These are phyloP conservation scores for Coemansia sp. DNA, from an alignment of 371 early-diverging fungal species.

Conservation along the genomic window DNA sequence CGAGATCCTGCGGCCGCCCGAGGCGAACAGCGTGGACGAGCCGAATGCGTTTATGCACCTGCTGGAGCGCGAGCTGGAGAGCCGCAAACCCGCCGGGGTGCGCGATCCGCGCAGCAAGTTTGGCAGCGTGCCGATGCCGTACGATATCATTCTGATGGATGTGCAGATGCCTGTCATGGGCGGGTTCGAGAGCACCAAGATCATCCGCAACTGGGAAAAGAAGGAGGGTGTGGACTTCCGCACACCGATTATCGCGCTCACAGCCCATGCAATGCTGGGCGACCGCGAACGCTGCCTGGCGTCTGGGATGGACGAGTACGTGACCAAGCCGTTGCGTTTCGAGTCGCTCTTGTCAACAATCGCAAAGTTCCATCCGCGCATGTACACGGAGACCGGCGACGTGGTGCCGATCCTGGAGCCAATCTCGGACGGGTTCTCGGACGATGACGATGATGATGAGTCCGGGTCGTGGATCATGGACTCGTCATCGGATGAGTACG, in stretches of 20 bases:
- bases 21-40: conserved; percentile 5
- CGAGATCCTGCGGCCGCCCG: conserved; percentile 21
- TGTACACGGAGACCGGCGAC: conserved; percentile 41
- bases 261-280: conserved; percentile 82
- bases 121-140: conserved; percentile 51
- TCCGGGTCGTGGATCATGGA: neutral
- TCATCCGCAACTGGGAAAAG: conserved; percentile 65
- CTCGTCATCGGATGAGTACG: conserved; percentile 8
- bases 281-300: conserved; percentile 74
- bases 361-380: conserved; percentile 44
- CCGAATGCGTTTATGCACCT: neutral
- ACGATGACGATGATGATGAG: conserved; percentile 6
- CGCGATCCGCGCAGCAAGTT: conserved; percentile 39
- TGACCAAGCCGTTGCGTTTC: conserved; percentile 63
- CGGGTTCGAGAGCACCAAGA: conserved; percentile 72
- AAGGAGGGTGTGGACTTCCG: conserved; percentile 52
- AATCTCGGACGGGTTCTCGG: conserved; percentile 4
- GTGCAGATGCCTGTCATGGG: conserved; percentile 72
- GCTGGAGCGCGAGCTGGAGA: conserved; percentile 19
- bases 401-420: conserved; percentile 38
- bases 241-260: conserved; percentile 74
- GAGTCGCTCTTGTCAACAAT: conserved; percentile 43
- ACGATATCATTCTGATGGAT: conserved; percentile 76
- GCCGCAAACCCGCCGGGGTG: conserved; percentile 38
- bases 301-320: conserved; percentile 79